Percentiles rank a stretch among this genome's conserved stretches.
Evolutionary conservation across 108 stramenopile genomes (phyloP).

Genomic region (Nitzschia putrida): DNA sequence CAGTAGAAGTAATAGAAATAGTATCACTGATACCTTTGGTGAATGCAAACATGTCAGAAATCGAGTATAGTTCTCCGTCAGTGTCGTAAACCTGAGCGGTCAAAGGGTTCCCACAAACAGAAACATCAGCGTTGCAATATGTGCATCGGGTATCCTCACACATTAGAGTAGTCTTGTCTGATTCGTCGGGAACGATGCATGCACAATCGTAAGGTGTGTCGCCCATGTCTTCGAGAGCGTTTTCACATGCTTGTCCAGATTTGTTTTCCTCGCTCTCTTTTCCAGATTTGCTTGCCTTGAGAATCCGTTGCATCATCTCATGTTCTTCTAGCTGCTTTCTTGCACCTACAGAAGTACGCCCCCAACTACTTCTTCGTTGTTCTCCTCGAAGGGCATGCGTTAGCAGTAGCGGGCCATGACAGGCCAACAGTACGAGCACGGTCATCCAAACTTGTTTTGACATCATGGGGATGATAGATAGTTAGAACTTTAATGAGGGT

Average conservation of each 20-base stretch:
- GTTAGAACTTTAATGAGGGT: background rate
- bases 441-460: background rate
- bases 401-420: background rate
- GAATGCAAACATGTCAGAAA: background rate
- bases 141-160: background rate
- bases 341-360: background rate
- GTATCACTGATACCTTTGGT: slow-evolving; percentile 3
- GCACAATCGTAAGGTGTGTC: background rate
- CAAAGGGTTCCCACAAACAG: background rate
- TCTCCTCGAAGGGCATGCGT: too few species aligned
- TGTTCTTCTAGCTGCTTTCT: background rate
- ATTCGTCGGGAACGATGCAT: background rate
- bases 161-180: background rate
- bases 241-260: background rate
- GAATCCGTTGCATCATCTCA: background rate
- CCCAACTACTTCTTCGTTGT: too few species aligned
- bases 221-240: background rate
- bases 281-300: slow-evolving; percentile 3
- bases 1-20: background rate
- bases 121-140: background rate
- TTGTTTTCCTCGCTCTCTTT: background rate
- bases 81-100: background rate
- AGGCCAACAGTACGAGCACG: background rate
- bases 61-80: background rate
- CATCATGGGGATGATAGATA: background rate